Evolutionary conservation across 176 grass and related monocot species (phyloP), one percentile per base, ranked within the genome.

Genomic region (Carex cristatella): DNA sequence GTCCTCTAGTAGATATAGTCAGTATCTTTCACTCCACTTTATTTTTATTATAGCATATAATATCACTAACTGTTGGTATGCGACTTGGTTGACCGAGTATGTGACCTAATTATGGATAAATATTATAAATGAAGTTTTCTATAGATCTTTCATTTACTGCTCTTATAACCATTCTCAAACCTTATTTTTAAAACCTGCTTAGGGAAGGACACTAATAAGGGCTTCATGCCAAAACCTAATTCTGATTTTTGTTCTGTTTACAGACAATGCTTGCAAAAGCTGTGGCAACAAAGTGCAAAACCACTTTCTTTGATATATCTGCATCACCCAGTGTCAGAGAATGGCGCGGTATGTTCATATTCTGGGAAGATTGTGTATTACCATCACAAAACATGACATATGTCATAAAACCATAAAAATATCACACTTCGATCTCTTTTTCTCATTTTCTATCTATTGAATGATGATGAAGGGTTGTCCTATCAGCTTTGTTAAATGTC

Each of bases 241-340:
- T 76, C n/a, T 76, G 46, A 76, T 53, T 31, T 10, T 1, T 76
- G 31, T 83, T 33, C 1, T 83, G 4, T 60, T 89, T 86, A 37
- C 86, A 98, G 96, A 98, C 93, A 74, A 98, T 95, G 95, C 87
- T 98, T 57, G 93, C 93, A 58, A 98, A 98, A 89, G 93, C 91
- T 1, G 96, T 98, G 0, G 93, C 96, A 69, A 92, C 91, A 18
- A 91, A 98, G 81, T 98, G 96, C 87, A 95, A 95, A 88, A 98
- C 93, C 18, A 98, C 91, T 33, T 98, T 98, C 84, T 98, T 95
- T 88, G 95, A 98, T 70, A 98, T 98, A 84, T 98, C 93, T 79
- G 95, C 93, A 61, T 98, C 93, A 46, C 95, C 93, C 78, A 98
- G 94, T 81, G 95, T 98, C 67, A 98, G 93, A 76, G 95, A 95